Evolutionary conservation across 2,329 filamentous ascomycete genomes (phyloP).

Genomic region (Penicillium sp.): DNA sequence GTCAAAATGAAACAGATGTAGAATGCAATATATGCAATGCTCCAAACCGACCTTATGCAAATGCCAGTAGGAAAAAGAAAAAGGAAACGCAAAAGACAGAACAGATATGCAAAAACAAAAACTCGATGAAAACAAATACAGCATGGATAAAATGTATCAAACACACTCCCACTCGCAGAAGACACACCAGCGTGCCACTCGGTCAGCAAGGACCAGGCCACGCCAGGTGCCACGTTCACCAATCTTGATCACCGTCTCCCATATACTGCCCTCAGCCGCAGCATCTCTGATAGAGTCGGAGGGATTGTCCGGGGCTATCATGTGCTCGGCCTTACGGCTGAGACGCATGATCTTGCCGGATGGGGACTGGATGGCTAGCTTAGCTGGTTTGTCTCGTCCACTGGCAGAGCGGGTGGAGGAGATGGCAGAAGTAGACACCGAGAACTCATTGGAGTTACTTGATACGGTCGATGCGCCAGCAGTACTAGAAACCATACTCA

Average conservation of each 20-base stretch:
- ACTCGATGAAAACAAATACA: neutral
- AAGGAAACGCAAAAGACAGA: slow-evolving; percentile 3
- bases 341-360: slow-evolving; percentile 87
- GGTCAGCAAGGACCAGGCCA: slow-evolving; percentile 64
- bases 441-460: slow-evolving; percentile 42
- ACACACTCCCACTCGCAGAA: slow-evolving; percentile 67
- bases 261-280: slow-evolving; percentile 55
- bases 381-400: slow-evolving; percentile 74
- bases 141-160: slow-evolving; percentile 31
- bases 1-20: neutral
- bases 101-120: slow-evolving; percentile 2
- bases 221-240: slow-evolving; percentile 64
- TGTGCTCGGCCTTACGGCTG: slow-evolving; percentile 50
- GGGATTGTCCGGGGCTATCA: slow-evolving; percentile 35
- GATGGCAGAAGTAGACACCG: slow-evolving; percentile 52
- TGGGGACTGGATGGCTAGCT: slow-evolving; percentile 90
- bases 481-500: slow-evolving; percentile 61
- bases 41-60: slow-evolving; percentile 26
- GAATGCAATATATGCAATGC: slow-evolving; percentile 21
- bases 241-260: slow-evolving; percentile 69
- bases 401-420: slow-evolving; percentile 46
- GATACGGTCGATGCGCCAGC: slow-evolving; percentile 55
- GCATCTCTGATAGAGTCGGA: slow-evolving; percentile 39
- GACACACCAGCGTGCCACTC: slow-evolving; percentile 68
- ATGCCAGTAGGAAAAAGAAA: slow-evolving; percentile 22